A percentile compares a stretch with the other conserved stretches of the same genome.
These are phyloP conservation scores for Fusarium nanum DNA, from an alignment of 2,329 filamentous ascomycete species.

Conservation along the genomic window DNA sequence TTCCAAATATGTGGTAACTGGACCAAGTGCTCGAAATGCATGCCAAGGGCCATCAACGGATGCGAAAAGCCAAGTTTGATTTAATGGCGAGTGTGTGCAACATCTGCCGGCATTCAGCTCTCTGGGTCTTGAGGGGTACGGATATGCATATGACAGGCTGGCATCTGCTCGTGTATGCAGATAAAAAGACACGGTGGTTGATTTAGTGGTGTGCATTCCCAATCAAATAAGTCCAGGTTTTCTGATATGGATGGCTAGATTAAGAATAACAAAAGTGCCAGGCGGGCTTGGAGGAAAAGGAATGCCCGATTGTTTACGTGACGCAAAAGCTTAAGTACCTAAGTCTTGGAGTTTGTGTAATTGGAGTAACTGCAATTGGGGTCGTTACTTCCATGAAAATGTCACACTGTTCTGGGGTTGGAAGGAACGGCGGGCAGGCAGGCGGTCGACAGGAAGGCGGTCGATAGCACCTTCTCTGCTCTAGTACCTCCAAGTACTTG, in stretches of 20 bases:
- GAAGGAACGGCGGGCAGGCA: neutral
- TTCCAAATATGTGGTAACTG: slow-evolving; percentile 33
- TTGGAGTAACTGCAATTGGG: neutral
- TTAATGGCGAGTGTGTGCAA: slow-evolving; percentile 40
- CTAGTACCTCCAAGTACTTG: neutral
- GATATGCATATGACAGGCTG: slow-evolving; percentile 28
- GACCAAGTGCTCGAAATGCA: slow-evolving; percentile 34
- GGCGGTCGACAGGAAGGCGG: neutral
- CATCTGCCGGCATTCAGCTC: slow-evolving; percentile 41
- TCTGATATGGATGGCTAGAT: neutral
- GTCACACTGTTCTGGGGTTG: neutral
- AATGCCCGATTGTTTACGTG: neutral
- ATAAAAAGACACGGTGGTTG: slow-evolving; percentile 36
- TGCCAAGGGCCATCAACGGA: slow-evolving; percentile 29
- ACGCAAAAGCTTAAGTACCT: slow-evolving; percentile 7
- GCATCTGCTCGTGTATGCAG: slow-evolving; percentile 42
- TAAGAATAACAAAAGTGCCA: slow-evolving; percentile 22
- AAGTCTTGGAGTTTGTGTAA: neutral
- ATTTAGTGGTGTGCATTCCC: slow-evolving; percentile 31
- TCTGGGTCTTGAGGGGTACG: slow-evolving; percentile 37
- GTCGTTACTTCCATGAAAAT: neutral
- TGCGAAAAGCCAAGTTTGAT: slow-evolving; percentile 43
- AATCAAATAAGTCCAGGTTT: slow-evolving; percentile 8
- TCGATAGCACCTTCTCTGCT: neutral
- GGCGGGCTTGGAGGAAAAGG: neutral